Evolutionary conservation across 2,329 filamentous ascomycete genomes (phyloP).

Genomic region (Thielaviopsis musarum): DNA sequence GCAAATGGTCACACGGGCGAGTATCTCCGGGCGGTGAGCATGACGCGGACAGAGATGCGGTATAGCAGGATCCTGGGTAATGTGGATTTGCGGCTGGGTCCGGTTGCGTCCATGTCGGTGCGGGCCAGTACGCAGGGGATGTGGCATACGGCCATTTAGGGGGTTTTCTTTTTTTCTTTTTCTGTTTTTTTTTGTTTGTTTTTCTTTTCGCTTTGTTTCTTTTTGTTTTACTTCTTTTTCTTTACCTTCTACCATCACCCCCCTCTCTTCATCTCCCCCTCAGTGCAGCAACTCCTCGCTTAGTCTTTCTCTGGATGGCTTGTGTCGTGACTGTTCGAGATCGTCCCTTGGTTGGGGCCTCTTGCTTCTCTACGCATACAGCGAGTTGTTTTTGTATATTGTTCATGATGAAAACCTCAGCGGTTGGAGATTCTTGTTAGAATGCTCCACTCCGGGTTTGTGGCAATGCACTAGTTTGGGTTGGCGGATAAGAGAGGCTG

Average conservation of each 20-base stretch:
- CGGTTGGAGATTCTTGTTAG: neutral
- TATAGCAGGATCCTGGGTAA: neutral
- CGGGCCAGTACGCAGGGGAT: neutral
- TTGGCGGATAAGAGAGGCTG: too few relatives aligned
- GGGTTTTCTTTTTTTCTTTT: neutral
- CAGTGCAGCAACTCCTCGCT: neutral
- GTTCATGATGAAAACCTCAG: neutral
- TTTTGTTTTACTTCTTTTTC: neutral
- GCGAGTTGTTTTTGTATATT: neutral
- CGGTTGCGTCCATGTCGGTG: neutral
- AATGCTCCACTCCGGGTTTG: neutral
- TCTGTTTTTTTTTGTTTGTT: conserved; percentile 1
- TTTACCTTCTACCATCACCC: neutral
- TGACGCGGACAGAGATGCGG: neutral
- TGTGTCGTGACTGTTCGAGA: neutral
- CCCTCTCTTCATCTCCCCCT: neutral
- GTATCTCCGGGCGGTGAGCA: neutral
- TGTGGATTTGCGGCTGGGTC: neutral
- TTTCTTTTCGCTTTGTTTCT: neutral
- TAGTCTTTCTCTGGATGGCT: neutral
- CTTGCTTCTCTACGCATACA: neutral
- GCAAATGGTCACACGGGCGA: neutral
- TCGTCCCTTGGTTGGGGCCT: neutral
- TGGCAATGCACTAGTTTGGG: neutral
- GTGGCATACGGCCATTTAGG: neutral